Base-by-base conservation (phyloP, 192 early-diverging fungal species). In the Coemansia sp. region DNA sequence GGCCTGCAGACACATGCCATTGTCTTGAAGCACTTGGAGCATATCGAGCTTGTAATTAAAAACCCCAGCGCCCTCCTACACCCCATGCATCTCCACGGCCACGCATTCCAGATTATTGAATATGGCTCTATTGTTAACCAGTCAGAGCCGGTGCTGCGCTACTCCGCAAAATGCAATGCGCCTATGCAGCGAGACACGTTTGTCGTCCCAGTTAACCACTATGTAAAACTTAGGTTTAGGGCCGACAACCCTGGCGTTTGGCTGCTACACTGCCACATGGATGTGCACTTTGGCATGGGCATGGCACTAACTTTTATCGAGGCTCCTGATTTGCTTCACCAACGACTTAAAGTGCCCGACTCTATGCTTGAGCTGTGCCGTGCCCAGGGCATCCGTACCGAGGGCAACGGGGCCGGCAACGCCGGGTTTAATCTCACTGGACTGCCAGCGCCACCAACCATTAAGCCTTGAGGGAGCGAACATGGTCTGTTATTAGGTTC, bases 161-260 rank as follows among this genome's bases (percentile, higher is more conserved):
- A 8, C 9, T 58, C 11, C 57, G 0, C 18, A 2, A 20, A 33
- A 10, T 37, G 50, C 46, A 48, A 65, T 13, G 59, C 68, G 23
- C 71, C 83, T 16, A 58, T 87, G 10, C 78, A 86, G 10, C 85
- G 94, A 59, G 94, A 95, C 65, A 90, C 87, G 6, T 76, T 93
- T 9, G 67, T 83, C 5, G 69, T 93, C 0, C 87, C 87, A 6
- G 64, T 65, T 13, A 57, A 81, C 48, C 67, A 87, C 35, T 89
- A 87, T 48, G 81, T 82, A 31, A 84, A 85, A 24, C 76, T 95
- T 43, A 83, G 91, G 10, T 92, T 92, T 77, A 53, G 80, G 20
- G 89, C 89, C 7, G 86, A 92, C 67, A 92, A 92, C 74, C 89
- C 91, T 7, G 93, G 92, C 33, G 82, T 86, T 14, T 93, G 88